Conservation (phyloP, 768 basidiomycete genomes). For the Suillus subluteus region DNA sequence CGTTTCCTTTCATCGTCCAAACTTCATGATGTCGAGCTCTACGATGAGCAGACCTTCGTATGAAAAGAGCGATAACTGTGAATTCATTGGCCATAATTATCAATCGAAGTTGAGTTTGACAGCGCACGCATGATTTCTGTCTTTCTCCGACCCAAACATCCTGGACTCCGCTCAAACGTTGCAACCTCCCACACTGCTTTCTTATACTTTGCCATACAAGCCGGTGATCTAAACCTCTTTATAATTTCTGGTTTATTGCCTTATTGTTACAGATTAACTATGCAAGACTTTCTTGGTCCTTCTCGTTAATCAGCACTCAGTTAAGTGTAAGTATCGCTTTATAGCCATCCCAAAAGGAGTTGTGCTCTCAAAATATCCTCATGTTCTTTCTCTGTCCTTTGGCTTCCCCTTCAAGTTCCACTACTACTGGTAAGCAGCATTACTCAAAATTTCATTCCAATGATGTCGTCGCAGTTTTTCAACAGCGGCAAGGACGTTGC, state of each 20-base stretch:
- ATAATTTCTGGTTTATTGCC: background rate
- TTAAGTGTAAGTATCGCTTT: background rate
- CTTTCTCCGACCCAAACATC: conserved; percentile 39
- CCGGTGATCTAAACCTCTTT: background rate
- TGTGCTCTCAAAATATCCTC: conserved; percentile 5
- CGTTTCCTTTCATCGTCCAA: conserved; percentile 10
- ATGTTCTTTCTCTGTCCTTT: background rate
- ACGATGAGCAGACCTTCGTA: conserved; percentile 20
- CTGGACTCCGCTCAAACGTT: conserved; percentile 39
- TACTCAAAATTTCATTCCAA: too few relatives aligned
- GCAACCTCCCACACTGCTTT: conserved; percentile 1
- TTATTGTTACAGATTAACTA: background rate
- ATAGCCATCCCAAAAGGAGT: conserved; percentile 5
- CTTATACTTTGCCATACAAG: background rate
- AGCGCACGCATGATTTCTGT: conserved; percentile 24
- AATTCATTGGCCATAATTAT: conserved; percentile 31
- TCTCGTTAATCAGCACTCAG: background rate
- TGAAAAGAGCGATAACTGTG: conserved; percentile 8
- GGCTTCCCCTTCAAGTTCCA: background rate
- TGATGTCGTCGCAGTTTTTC: background rate
- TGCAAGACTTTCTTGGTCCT: background rate
- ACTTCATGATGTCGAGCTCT: conserved; percentile 21
- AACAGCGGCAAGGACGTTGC: background rate
- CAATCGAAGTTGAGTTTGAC: conserved; percentile 16
- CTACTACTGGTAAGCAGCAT: background rate